These are phyloP conservation scores for Penicillium malachiteum DNA, from an alignment of 495 filamentous ascomycete species.

Conservation along the genomic window DNA sequence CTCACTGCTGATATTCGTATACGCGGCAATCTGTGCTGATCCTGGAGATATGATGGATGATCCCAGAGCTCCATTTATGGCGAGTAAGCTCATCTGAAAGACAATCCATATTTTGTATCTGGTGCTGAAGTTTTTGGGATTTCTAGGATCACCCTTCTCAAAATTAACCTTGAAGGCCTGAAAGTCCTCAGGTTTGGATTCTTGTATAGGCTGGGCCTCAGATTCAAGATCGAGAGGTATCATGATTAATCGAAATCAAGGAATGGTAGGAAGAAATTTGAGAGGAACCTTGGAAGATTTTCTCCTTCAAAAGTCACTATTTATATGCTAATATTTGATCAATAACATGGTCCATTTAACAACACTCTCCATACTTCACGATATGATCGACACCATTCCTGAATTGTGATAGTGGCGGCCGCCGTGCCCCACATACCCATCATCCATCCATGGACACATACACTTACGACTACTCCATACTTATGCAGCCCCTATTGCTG, in stretches of 20 bases:
- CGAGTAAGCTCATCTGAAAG: constrained; percentile 49
- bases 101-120: constrained; percentile 50
- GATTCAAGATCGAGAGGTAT: background rate
- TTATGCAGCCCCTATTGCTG: background rate
- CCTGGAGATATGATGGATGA: constrained; percentile 51
- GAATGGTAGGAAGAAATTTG: background rate
- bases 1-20: constrained; percentile 37
- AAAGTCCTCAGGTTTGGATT: background rate
- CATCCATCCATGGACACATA: background rate
- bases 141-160: constrained; percentile 19
- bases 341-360: too few relatives aligned
- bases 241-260: background rate
- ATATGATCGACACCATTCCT: background rate
- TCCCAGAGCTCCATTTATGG: constrained; percentile 48
- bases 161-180: constrained; percentile 9
- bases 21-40: constrained; percentile 35
- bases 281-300: too few relatives aligned
- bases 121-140: constrained; percentile 48
- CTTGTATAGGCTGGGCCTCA: background rate
- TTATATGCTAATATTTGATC: too few relatives aligned
- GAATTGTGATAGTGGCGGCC: constrained; percentile 1
- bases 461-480: background rate
- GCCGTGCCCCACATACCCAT: background rate
- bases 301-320: too few relatives aligned
- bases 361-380: background rate